Evolutionary conservation across 257 asterid species (phyloP), one percentile per base, ranked within the genome.

Genomic region (Jacaranda copaia): DNA sequence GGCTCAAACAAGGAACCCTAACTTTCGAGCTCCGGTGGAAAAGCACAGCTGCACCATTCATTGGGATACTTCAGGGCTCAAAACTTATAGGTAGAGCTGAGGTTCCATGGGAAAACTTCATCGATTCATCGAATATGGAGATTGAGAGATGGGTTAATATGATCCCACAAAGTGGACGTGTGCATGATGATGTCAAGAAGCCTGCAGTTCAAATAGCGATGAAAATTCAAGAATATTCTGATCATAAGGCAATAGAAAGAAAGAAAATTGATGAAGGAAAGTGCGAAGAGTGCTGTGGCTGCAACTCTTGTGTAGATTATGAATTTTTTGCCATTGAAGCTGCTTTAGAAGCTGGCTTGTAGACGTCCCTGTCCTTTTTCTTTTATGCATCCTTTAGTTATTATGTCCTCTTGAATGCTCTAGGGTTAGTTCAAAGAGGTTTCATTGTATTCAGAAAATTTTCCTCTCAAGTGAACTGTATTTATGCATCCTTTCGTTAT

Each of bases 11-110:
- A 40, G 92, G 79, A 5, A 77, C 72, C 52, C 57, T 81, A 0
- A 42, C 84, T 0, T 80, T 90, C 48, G 96, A 92, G 88, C 87
- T 92, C 8, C 86, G 94, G 12, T 55, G 81, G 72, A 86, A 8
- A 42, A 42, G 93, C 70, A 18, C 64, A 5, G 5, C 69, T 16
- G 16, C 73, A 5, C 79, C 94, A 3, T 49, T 91, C 66, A 38
- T 91, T 0, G 82, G 93, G 67, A 48, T 8, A 9, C 15, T 80
- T 5, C 68, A 76, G 15, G 81, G 94, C 14, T 88, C 96, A 15
- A 83, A 84, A 45, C 70, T 88, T 19, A 14, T 92, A 56, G 97
- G 88, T 0, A 82, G 75, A 76, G 93, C 87, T 49, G 87, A 87
- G 70, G 55, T 92, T 77, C 84, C 91, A 5, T 87, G 94, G 93